Base-by-base conservation (phyloP, 2,329 filamentous ascomycete genomes). In the Fusarium anguioides region DNA sequence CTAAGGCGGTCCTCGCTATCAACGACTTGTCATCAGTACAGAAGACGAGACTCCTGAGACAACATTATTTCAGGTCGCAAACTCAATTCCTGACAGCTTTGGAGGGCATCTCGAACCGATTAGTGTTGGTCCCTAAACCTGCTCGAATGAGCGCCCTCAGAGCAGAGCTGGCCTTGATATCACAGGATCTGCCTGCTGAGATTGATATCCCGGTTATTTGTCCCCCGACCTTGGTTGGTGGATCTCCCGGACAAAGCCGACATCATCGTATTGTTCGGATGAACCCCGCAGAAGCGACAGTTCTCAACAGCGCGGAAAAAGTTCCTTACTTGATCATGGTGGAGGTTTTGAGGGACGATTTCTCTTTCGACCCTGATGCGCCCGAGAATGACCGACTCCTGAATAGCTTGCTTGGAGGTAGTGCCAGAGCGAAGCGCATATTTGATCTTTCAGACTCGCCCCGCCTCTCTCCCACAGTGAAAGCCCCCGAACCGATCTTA, bases 251-350 rank as follows among this genome's bases (percentile, higher is more conserved):
- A 24, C 89, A 88, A 74, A 94, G 92, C 73, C 87, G 87, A 53
- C 93, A 96, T 75, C 92, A 96, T 74, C 88, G 92, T 33, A 93
- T 96, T 60, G 92, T 96, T 42, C 87, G 92, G 35, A 83, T 96
- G 47, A 96, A 94, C 73, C 93, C 92, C 8, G 91, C 91, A 3
- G 92, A 96, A 77, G 90, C 92, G 8, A 95, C 92, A 1, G 93
- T 94, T 53, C 80, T 96, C 49, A 96, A 96, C 77, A 96, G 92
- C 75, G 92, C 92, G 6, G 92, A 96, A 76, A 91, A 94, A 75
- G 92, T 96, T 41, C 92, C 92, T 2, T 96, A 94, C 77, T 79
- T 96, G 47, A 83, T 96, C 26, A 94, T 96, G 91, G 87, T 95
- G 4, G 92, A 96, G 75, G 89, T 96, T 21, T 79, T 96, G 45